Evolutionary conservation across 2,329 filamentous ascomycete genomes (phyloP).

Genomic region (Hymenoscyphus scutula): DNA sequence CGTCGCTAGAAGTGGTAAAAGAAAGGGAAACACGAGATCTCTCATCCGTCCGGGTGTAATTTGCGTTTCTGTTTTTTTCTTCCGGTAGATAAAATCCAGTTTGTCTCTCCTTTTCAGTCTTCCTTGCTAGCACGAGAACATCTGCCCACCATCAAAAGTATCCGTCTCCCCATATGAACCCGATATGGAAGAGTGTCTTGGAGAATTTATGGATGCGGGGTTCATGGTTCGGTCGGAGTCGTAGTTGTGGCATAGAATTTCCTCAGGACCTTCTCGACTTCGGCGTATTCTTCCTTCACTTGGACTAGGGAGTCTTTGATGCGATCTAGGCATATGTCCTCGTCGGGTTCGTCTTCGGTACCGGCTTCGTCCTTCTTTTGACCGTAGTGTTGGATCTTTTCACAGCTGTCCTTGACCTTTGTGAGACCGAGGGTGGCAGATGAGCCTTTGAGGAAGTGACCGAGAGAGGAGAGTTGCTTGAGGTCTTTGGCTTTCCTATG

Average conservation of each 20-base stretch:
- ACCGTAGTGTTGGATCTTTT: slow-evolving; percentile 94
- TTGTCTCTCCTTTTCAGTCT: background rate
- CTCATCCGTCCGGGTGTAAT: background rate
- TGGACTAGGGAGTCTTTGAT: slow-evolving; percentile 68
- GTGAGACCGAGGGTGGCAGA: slow-evolving; percentile 89
- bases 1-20: background rate
- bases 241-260: too few species aligned
- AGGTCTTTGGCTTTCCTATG: slow-evolving; percentile 66
- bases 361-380: slow-evolving; percentile 79
- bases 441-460: slow-evolving; percentile 96
- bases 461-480: slow-evolving; percentile 72
- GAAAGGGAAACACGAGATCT: background rate
- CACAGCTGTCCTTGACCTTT: slow-evolving; percentile 89
- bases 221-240: background rate
- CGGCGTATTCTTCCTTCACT: slow-evolving; percentile 74
- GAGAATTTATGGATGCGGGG: background rate
- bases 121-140: background rate
- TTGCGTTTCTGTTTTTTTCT: background rate
- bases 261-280: slow-evolving; percentile 68
- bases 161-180: background rate
- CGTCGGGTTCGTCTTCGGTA: slow-evolving; percentile 61
- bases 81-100: background rate
- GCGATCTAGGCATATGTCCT: slow-evolving; percentile 64
- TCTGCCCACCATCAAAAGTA: background rate
- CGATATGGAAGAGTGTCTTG: background rate